Base-by-base conservation (phyloP, 768 basidiomycete genomes). In the Kwoniella dendrophila region DNA sequence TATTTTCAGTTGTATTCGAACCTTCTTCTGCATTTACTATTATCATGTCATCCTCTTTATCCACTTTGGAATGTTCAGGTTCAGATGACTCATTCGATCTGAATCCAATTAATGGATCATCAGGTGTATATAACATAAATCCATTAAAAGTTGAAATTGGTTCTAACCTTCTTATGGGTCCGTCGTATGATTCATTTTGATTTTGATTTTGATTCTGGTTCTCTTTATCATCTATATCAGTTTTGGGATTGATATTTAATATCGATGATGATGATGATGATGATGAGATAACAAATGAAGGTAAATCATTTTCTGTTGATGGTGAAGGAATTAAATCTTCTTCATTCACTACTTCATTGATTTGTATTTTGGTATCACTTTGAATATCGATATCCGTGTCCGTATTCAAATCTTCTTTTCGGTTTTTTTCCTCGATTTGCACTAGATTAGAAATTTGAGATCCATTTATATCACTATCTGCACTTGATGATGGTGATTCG, bases 111-210 rank as follows among this genome's bases (percentile, higher is more conserved):
- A 75, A 34, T 12, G 73, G 66, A 24, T 49, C 71, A 62, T 75
- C 73, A 27, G 73, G 68, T n/a, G 73, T 75, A 67, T 71, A 75
- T 1, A 75, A 63, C n/a, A 56, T 71, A 51, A 72, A 71, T 6
- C 32, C 32, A 4, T 62, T 52, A 50, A 75, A 75, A 27, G 52
- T 59, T 34, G 70, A 54, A n/a, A 59, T 41, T 3, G 73, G 71
- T 18, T 43, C 14, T 3, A 75, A 51, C 4, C 62, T 33, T 27
- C 73, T 48, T 2, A 68, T 26, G 1, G 63, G 50, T 8, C 67
- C 67, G 20, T 66, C 62, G 24, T 43, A 34, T 34, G 18, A 24
- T 20, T 24, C 33, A 44, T 45, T 22, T 45, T 45, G 40, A 41
- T 30, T 26, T 20, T 43, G 34, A 18, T 11, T 36, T 41, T 50